A percentile compares a stretch with the other conserved stretches of the same genome.
Conservation (phyloP, 2,329 filamentous ascomycete species). For the Diplodia mutila region DNA sequence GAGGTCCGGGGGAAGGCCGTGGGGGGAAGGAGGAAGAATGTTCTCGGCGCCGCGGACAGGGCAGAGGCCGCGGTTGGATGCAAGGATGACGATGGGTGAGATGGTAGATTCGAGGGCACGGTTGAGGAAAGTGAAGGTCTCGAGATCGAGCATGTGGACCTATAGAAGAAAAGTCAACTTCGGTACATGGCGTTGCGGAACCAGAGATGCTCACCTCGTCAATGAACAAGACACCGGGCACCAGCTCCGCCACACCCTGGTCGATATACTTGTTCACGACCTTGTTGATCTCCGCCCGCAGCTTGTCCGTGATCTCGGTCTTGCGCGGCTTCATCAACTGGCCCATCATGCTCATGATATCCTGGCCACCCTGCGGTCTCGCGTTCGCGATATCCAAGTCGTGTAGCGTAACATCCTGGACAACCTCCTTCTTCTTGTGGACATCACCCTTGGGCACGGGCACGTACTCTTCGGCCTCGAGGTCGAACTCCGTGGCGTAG, state of each 20-base stretch:
- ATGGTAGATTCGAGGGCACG: conserved; percentile 94
- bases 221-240: conserved; percentile 98
- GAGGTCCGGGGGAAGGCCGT: conserved; percentile 93
- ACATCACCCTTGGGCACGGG: conserved; percentile 98
- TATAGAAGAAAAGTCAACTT: conserved; percentile 43
- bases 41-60: conserved; percentile 80
- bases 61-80: conserved; percentile 93
- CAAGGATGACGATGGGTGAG: conserved; percentile 94
- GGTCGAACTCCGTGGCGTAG: conserved; percentile 96
- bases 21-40: conserved; percentile 68
- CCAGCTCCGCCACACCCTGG: conserved; percentile 94
- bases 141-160: conserved; percentile 99
- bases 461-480: conserved; percentile 98
- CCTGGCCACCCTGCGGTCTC: conserved; percentile 92
- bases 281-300: conserved; percentile 96
- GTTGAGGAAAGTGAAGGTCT: conserved; percentile 99
- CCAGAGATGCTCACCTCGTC: conserved; percentile 72
- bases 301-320: conserved; percentile 98
- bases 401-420: conserved; percentile 96
- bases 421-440: conserved; percentile 99
- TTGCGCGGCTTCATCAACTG: conserved; percentile 99
- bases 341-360: conserved; percentile 99
- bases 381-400: conserved; percentile 96
- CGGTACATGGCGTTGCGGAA: conserved; percentile 31
- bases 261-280: conserved; percentile 99